phyloP scores from a whole-genome alignment of 148 eudicot genomes.

The Pouteria glomerata region DNA sequence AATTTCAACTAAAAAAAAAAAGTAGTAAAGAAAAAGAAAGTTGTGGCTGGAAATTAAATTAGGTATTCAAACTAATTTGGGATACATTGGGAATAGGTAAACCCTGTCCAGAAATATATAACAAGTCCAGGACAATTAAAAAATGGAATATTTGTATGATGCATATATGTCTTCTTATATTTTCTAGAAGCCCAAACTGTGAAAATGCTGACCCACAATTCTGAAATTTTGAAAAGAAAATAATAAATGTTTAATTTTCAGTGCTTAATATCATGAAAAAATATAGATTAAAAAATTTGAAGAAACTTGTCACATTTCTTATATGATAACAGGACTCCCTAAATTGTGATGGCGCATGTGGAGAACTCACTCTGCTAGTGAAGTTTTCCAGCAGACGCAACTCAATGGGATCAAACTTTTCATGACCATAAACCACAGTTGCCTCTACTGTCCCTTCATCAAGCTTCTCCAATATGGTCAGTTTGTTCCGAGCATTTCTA shows the following conservation, averaged over 20 bases:
- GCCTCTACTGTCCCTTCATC: background rate
- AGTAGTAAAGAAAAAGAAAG: background rate
- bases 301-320: background rate
- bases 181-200: background rate
- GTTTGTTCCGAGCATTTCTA: background rate
- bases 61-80: background rate
- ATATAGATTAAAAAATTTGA: background rate
- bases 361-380: slow-evolving; percentile 1
- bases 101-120: background rate
- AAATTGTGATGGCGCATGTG: background rate
- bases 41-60: background rate
- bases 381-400: background rate
- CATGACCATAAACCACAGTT: background rate
- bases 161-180: background rate
- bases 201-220: background rate
- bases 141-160: background rate
- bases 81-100: background rate
- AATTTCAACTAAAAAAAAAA: too few species aligned
- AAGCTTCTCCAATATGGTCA: slow-evolving; percentile 6
- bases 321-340: background rate
- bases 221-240: background rate
- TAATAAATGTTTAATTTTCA: background rate
- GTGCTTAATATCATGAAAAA: background rate
- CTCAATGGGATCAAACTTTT: slow-evolving; percentile 4
- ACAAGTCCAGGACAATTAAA: background rate